Conservation (phyloP, 148 eudicot species). For the Vaccinium myrtillus region DNA sequence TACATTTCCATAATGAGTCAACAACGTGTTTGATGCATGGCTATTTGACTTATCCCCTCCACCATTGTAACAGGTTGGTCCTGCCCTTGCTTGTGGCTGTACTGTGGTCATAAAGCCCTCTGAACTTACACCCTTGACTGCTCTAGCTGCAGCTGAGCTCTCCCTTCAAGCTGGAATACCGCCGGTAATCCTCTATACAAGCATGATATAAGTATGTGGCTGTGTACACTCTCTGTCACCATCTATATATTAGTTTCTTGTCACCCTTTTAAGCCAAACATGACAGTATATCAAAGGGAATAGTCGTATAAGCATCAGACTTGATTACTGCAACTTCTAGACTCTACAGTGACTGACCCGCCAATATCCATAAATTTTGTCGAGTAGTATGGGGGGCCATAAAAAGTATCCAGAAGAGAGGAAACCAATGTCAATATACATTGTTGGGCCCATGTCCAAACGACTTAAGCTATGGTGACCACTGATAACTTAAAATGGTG, state of each 20-base stretch:
- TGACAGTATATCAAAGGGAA: neutral
- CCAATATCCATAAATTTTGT: neutral
- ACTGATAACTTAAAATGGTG: no score
- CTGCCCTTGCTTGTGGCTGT: slow-evolving; percentile 98
- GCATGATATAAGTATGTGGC: neutral
- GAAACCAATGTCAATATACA: no score
- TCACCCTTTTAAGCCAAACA: neutral
- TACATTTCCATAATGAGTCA: neutral
- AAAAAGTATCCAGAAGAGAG: slow-evolving; percentile 3
- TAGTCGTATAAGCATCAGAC: neutral
- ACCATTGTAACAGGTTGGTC: slow-evolving; percentile 67
- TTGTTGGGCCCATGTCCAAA: no score
- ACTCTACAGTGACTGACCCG: neutral
- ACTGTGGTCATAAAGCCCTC: slow-evolving; percentile 94
- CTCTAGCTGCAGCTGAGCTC: slow-evolving; percentile 93
- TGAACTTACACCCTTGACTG: slow-evolving; percentile 93
- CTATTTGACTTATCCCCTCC: slow-evolving; percentile 14
- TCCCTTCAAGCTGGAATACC: slow-evolving; percentile 96
- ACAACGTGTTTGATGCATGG: neutral
- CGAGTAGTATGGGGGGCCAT: neutral
- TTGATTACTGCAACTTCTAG: neutral
- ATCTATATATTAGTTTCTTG: neutral
- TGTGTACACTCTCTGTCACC: neutral
- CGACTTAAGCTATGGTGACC: no score
- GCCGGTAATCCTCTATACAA: slow-evolving; percentile 47